Conservation (phyloP, 2,329 filamentous ascomycete species). For the Sporothrix globosa region DNA sequence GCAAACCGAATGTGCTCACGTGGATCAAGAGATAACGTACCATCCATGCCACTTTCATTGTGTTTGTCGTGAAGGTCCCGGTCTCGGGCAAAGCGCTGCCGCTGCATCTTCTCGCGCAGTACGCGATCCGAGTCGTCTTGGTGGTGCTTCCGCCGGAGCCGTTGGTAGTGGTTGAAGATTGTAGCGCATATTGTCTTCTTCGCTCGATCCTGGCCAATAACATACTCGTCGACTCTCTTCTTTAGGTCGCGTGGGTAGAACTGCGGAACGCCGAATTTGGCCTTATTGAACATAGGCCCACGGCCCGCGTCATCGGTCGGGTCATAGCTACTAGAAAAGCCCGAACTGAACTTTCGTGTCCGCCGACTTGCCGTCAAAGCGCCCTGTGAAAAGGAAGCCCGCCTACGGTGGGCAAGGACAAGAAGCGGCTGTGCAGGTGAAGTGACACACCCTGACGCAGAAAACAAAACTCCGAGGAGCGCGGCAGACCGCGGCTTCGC, state of each 20-base stretch:
- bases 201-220: slow-evolving; percentile 91
- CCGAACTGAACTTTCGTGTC: slow-evolving; percentile 57
- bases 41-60: slow-evolving; percentile 73
- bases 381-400: slow-evolving; percentile 42
- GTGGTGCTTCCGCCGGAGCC: slow-evolving; percentile 75
- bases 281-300: slow-evolving; percentile 63
- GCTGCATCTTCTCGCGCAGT: slow-evolving; percentile 65
- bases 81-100: slow-evolving; percentile 72
- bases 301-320: slow-evolving; percentile 56
- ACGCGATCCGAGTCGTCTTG: slow-evolving; percentile 69
- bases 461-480: slow-evolving; percentile 25
- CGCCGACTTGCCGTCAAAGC: slow-evolving; percentile 46
- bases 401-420: slow-evolving; percentile 30
- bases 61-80: slow-evolving; percentile 59
- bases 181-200: slow-evolving; percentile 93
- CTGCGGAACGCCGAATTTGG: slow-evolving; percentile 61
- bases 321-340: slow-evolving; percentile 64
- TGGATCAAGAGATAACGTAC: slow-evolving; percentile 50
- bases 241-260: slow-evolving; percentile 75
- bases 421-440: neutral
- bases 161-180: slow-evolving; percentile 96
- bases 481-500: slow-evolving; percentile 32
- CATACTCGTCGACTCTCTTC: slow-evolving; percentile 90
- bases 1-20: slow-evolving; percentile 35
- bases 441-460: neutral